Conservation (phyloP, 129 eudicot genomes). For the Artemisia annua region DNA sequence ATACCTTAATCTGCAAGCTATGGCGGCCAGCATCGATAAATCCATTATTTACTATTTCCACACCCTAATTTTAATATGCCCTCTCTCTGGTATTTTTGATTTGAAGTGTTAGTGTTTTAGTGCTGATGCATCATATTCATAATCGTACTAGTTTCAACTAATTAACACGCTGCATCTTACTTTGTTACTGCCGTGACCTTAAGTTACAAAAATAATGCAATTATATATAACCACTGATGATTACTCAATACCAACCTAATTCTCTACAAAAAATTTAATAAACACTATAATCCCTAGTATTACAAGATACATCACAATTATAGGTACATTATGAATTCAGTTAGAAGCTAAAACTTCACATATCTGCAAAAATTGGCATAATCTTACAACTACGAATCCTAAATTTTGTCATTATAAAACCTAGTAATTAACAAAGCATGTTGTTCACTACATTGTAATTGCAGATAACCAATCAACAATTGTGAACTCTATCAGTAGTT, state of each 20-base stretch:
- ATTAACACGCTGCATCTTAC: slow-evolving; percentile 1
- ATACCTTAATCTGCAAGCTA: slow-evolving; percentile 10
- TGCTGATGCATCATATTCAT: slow-evolving; percentile 6
- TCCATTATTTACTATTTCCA: background rate
- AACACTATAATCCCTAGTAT: background rate
- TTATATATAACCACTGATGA: slow-evolving; percentile 14
- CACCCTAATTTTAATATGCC: background rate
- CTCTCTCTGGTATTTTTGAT: background rate
- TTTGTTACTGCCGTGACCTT: background rate
- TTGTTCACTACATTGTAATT: too few relatives aligned
- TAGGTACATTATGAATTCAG: background rate
- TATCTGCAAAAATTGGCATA: background rate
- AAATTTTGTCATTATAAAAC: too few relatives aligned
- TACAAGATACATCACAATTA: background rate
- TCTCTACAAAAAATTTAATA: background rate
- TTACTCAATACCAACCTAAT: background rate
- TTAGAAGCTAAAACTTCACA: background rate
- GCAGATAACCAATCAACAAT: too few relatives aligned
- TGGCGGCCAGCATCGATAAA: background rate
- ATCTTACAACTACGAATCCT: background rate
- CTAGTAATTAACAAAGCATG: too few relatives aligned
- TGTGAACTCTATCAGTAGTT: too few relatives aligned
- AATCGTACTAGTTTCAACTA: slow-evolving; percentile 21
- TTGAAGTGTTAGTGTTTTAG: slow-evolving; percentile 10
- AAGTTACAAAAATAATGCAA: slow-evolving; percentile 9